Evolutionary conservation across 495 filamentous ascomycete species (phyloP).

Genomic region (Schizothecium vesticola): DNA sequence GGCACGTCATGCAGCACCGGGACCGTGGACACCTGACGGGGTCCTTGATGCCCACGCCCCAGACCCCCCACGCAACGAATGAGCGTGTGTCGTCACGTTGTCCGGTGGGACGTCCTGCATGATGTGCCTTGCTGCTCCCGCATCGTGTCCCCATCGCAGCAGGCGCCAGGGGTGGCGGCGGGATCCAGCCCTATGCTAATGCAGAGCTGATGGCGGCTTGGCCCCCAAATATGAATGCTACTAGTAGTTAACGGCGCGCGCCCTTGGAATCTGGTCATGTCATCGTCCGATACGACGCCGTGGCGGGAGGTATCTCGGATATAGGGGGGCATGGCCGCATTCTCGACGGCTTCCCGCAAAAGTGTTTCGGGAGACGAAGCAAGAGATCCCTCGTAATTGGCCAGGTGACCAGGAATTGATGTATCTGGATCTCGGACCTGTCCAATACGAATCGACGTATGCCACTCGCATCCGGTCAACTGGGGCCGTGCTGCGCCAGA

Average conservation of each 20-base stretch:
- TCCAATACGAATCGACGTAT: not conserved
- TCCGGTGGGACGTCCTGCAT: not conserved
- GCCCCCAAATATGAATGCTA: not conserved
- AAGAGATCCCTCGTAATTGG: not conserved
- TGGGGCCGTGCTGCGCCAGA: not conserved
- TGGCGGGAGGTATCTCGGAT: not conserved
- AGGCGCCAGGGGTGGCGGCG: not conserved
- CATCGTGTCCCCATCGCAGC: not conserved
- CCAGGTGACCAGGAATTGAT: not conserved
- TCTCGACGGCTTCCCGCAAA: not conserved
- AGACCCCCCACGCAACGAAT: not conserved
- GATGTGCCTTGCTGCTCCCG: not conserved
- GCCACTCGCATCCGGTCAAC: not conserved
- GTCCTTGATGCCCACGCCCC: not conserved
- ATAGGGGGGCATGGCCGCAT: not conserved
- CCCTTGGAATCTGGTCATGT: not conserved
- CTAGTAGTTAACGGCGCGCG: not conserved
- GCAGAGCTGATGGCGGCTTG: not conserved
- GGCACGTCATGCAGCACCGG: not conserved
- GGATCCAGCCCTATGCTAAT: not conserved
- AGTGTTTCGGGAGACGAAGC: not conserved
- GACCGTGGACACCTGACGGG: not conserved
- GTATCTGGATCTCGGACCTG: not conserved
- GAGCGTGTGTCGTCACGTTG: not conserved
- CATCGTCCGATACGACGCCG: not conserved